Evolutionary conservation across 1,284 basidiomycete genomes (phyloP), one percentile per base, ranked within the genome.

Genomic region (Malassezia brasiliensis): DNA sequence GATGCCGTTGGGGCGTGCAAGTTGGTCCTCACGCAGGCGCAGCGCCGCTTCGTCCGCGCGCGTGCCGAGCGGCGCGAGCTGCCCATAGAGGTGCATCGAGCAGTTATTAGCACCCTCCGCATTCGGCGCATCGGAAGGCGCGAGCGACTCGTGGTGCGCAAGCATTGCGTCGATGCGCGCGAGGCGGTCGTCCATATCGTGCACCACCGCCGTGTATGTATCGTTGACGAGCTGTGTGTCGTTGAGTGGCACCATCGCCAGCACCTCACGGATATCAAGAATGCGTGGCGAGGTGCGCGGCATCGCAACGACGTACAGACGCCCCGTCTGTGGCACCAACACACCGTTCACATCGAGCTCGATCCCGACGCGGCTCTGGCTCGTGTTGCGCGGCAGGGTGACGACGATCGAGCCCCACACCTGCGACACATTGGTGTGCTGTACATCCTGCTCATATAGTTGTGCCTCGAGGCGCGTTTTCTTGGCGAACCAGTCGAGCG

Each of bases 61-160:
- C 10, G 38, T 31, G 2, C 50, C 55, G 0, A 15, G 20, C 7
- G 55, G 50, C 17, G 20, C 6, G 12, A 52, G 37, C 41, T 57
- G 50, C 1, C 31, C 50, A 28, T 57, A 57, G 14, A 57, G 22
- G 12, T 57, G 55, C 44, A 57, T 19, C 14, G 55, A 25, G 44
- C 55, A 57, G 46, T 56, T 56, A 7, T 17, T 47, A 9, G 17
- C 20, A 11, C 15, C 31, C 2, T 32, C 36, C 3, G 32, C 28
- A 1, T 14, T n/a, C 30, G 17, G 20, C 3, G 15, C 49, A 6
- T 38, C 14, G 12, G 30, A 15, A 3, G 31, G 10, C n/a, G 47
- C 20, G 6, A 17, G 19, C 7, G 48, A 35, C 5, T n/a, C 36
- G 42, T 19, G n/a, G 14, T 28, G 17, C 10, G 17, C 42, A 11